Evolutionary conservation across 2,329 filamentous ascomycete genomes (phyloP), one percentile per base, ranked within the genome.

Genomic region (Chrysoporthe deuterocubensis): DNA sequence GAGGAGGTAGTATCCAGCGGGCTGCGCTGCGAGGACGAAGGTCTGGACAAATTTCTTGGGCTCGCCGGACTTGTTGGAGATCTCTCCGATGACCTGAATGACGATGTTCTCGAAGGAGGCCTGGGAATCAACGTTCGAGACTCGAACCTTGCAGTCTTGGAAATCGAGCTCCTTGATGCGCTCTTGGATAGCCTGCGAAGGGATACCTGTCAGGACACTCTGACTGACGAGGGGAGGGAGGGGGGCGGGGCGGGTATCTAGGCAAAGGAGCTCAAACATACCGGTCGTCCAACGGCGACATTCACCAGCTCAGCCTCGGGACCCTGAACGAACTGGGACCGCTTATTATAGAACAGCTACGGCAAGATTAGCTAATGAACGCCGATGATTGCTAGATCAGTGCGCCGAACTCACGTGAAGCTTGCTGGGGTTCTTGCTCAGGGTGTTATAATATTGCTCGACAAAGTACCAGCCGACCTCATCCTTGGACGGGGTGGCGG

Each of bases 391-490:
- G 37, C 11, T 50, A 21, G n/a, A 52, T 21, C 56, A 57, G 34
- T 60, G 43, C 21, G 32, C 32, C 11, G 37, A 16, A 70, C 87
- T 75, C 81, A 90, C 88, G 78, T 94, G 95, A 75, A 99, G 92
- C 82, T 96, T 96, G 78, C 97, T 94, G 32, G 96, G 94, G 73
- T 85, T 92, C 82, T 95, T 94, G 89, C 94, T 97, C 77, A 99
- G 84, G 71, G 94, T 99, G 74, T 93, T 98, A 83, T 99, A 99
- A 86, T 97, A 99, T 81, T 97, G 94, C 87, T 98, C 94, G 68
- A 99, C 96, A 75, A 99, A 99, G 84, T 95, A 98, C 96, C 96
- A 99, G 81, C 94, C 96, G 73, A 99, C 94, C 83, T 98, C 93
- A 79, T 97, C 94, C 84, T 97, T 97, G 75, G 85, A 84, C 52